Evolutionary conservation across 768 basidiomycete species (phyloP), one percentile per base, ranked within the genome.

Genomic region (Pilatotrama ljubarskyi): DNA sequence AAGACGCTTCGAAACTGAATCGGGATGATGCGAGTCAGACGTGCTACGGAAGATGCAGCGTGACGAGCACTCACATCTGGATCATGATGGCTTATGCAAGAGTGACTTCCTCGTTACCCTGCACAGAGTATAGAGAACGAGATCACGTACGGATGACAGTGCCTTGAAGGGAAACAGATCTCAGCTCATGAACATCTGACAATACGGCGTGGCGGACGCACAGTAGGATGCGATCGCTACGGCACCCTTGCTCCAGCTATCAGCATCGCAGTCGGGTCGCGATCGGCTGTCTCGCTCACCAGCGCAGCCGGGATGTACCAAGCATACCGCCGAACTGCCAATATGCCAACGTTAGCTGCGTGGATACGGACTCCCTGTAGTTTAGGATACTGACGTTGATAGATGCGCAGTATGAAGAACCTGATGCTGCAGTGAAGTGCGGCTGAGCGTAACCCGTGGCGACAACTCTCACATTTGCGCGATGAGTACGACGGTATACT

Each of bases 151-250:
- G 5, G 10, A 32, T 32, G 29, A 32, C 29, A 10, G 10, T 32
- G 10, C 29, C 29, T 32, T n/a, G n/a, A n/a, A 32, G 5, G 10
- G 5, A 32, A 10, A 4, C 29, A 32, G 29, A 3, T 6, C 3
- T 47, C 5, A 14, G 14, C 14, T 14, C 25, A 24, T 15, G 3
- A 2, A n/a, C n/a, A 7, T 17, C 36, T 4, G 2, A 15, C 40
- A 10, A 10, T 32, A 4, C 10, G 29, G 10, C 29, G 29, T 32
- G n/a, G 25, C 5, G 9, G n/a, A 44, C 57, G 32, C 22, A 58
- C 57, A 18, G 17, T 49, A 58, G n/a, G 57, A 51, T 18, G 57
- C 57, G 10, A 58, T 10, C 17, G 57, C 57, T 36, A 51, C 5
- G 11, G 44, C 22, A 8, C 41, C 57, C 57, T 58, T 6, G 15